Evolutionary conservation across 495 filamentous ascomycete species (phyloP).

Genomic region (Penicillium atrosanguineum): DNA sequence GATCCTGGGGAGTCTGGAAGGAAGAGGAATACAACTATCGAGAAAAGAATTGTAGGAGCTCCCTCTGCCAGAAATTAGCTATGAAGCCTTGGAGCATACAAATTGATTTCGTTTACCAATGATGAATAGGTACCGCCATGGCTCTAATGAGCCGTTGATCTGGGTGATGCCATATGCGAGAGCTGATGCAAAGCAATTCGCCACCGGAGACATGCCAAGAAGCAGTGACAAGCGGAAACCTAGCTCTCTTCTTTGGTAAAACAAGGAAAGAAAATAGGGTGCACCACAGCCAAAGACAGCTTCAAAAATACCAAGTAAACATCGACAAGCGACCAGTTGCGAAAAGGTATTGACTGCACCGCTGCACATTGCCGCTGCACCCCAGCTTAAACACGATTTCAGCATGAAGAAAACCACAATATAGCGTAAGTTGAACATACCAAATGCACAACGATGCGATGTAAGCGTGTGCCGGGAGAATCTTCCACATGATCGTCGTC

Average conservation of each 20-base stretch:
- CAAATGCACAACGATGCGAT: slow-evolving; percentile 33
- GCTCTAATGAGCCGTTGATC: slow-evolving; percentile 20
- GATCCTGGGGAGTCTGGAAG: slow-evolving; percentile 66
- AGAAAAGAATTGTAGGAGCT: slow-evolving; percentile 61
- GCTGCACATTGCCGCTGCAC: slow-evolving; percentile 50
- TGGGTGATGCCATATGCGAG: slow-evolving; percentile 72
- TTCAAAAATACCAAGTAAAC: slow-evolving; percentile 60
- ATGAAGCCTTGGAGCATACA: slow-evolving; percentile 10
- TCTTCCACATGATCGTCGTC: slow-evolving; percentile 50
- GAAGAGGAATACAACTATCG: slow-evolving; percentile 57
- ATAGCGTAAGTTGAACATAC: slow-evolving; percentile 9
- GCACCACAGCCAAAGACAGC: slow-evolving; percentile 57
- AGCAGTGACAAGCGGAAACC: slow-evolving; percentile 68
- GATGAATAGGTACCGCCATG: slow-evolving; percentile 31
- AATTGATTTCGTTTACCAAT: slow-evolving; percentile 15
- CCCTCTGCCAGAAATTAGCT: slow-evolving; percentile 61
- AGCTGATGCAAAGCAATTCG: slow-evolving; percentile 71
- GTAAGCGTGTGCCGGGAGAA: slow-evolving; percentile 50
- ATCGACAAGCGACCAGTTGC: slow-evolving; percentile 56
- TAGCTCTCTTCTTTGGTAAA: slow-evolving; percentile 70
- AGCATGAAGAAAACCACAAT: not conserved
- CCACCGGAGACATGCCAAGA: slow-evolving; percentile 67
- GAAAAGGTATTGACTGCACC: slow-evolving; percentile 53
- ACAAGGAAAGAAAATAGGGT: slow-evolving; percentile 69
- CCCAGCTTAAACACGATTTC: slow-evolving; percentile 28